Conservation (phyloP, 1,284 basidiomycete genomes). For the Boletus mariae region DNA sequence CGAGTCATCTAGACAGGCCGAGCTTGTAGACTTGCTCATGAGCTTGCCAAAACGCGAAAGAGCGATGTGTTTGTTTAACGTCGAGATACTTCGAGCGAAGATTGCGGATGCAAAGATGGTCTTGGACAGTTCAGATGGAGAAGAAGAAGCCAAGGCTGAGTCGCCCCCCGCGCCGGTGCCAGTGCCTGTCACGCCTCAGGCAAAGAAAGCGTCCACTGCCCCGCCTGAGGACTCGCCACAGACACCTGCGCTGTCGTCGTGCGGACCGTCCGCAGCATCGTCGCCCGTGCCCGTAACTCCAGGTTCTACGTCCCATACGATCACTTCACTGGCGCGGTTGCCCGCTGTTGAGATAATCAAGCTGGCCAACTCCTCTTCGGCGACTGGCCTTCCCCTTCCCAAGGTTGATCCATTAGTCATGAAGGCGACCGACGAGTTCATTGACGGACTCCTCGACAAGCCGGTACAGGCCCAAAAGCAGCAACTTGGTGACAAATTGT, state of each 20-base stretch:
- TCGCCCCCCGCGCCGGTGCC: constrained; percentile 8
- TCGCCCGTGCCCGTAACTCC: constrained; percentile 62
- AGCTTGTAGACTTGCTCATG: constrained; percentile 78
- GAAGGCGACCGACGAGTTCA: constrained; percentile 72
- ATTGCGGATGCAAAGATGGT: constrained; percentile 80
- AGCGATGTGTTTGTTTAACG: constrained; percentile 86
- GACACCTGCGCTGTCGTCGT: constrained; percentile 70
- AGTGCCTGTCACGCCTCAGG: constrained; percentile 56
- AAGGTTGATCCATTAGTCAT: constrained; percentile 69
- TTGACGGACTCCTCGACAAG: constrained; percentile 66
- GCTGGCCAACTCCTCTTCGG: constrained; percentile 51
- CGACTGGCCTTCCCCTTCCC: constrained; percentile 60
- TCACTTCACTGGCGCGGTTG: constrained; percentile 59
- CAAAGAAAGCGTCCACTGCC: constrained; percentile 47
- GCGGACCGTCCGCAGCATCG: constrained; percentile 64
- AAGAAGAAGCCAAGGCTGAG: constrained; percentile 39
- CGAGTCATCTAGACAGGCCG: constrained; percentile 50
- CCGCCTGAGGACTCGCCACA: constrained; percentile 52
- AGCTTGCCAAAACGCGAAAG: constrained; percentile 84
- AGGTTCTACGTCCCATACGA: constrained; percentile 43
- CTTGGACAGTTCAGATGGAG: constrained; percentile 65
- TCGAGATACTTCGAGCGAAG: constrained; percentile 74
- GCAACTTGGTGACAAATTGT: constrained; percentile 76
- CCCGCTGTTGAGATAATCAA: constrained; percentile 70
- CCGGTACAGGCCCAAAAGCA: constrained; percentile 74